Conservation (phyloP, 2,329 filamentous ascomycete species). For the Colletotrichum liriopes region DNA sequence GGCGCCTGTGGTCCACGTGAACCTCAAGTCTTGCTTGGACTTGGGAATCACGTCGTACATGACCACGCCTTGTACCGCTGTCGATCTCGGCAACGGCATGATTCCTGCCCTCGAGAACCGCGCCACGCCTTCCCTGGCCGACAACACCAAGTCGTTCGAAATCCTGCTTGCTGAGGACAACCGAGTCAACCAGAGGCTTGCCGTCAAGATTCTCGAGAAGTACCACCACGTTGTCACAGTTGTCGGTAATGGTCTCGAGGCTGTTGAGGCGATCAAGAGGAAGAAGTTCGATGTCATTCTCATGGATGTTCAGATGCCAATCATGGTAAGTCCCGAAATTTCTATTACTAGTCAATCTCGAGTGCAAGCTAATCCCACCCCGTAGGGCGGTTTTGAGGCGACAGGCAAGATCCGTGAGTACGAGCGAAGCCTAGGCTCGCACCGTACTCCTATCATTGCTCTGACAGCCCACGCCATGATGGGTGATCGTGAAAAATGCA, state of each 20-base stretch:
- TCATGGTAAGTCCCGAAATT: slow-evolving; percentile 79
- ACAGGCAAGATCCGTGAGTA: slow-evolving; percentile 97
- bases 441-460: slow-evolving; percentile 94
- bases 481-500: slow-evolving; percentile 97
- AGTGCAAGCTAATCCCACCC: slow-evolving; percentile 41
- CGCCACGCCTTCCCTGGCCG: slow-evolving; percentile 90
- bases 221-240: slow-evolving; percentile 95
- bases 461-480: slow-evolving; percentile 99
- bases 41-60: slow-evolving; percentile 99
- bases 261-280: slow-evolving; percentile 91
- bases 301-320: slow-evolving; percentile 99
- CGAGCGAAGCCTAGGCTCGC: slow-evolving; percentile 84
- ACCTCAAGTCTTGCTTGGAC: slow-evolving; percentile 92
- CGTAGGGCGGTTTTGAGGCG: slow-evolving; percentile 92
- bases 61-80: slow-evolving; percentile 95
- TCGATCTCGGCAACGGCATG: slow-evolving; percentile 96
- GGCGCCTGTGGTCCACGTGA: slow-evolving; percentile 90
- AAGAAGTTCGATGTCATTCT: slow-evolving; percentile 96
- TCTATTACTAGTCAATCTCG: slow-evolving; percentile 30
- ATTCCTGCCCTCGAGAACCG: slow-evolving; percentile 95
- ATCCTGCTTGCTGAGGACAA: slow-evolving; percentile 98
- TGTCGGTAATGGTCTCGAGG: slow-evolving; percentile 94
- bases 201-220: slow-evolving; percentile 97
- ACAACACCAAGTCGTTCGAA: slow-evolving; percentile 95
- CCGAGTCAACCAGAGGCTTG: slow-evolving; percentile 94